A percentile compares a stretch with the other conserved stretches of the same genome.
These are phyloP conservation scores for Neonectria coccinea DNA, from an alignment of 2,329 filamentous ascomycete genomes.

Conservation along the genomic window DNA sequence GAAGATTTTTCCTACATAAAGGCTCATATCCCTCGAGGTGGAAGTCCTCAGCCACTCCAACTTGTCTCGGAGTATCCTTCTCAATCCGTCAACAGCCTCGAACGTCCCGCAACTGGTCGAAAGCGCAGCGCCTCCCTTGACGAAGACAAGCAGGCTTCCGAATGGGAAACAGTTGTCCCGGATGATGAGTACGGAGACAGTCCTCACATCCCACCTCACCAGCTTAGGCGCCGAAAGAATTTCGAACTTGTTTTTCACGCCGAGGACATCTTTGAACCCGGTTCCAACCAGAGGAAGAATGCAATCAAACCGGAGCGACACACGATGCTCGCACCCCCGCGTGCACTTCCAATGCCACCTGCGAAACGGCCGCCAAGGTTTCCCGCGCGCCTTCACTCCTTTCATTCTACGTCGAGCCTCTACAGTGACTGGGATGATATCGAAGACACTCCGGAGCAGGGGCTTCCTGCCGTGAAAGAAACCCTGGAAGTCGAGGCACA, in stretches of 20 bases:
- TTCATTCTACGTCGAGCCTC: slow-evolving; percentile 46
- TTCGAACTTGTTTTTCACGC: slow-evolving; percentile 28
- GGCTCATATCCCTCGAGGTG: slow-evolving; percentile 8
- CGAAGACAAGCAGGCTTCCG: slow-evolving; percentile 42
- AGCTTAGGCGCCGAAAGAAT: slow-evolving; percentile 31
- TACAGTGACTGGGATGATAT: slow-evolving; percentile 40
- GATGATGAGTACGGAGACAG: slow-evolving; percentile 41
- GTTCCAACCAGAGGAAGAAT: slow-evolving; percentile 8
- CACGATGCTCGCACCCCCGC: slow-evolving; percentile 20
- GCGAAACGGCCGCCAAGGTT: slow-evolving; percentile 25
- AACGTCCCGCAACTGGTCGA: not conserved
- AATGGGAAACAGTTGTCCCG: slow-evolving; percentile 48
- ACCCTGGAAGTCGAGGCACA: slow-evolving; percentile 8
- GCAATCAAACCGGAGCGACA: slow-evolving; percentile 19
- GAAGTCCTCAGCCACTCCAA: slow-evolving; percentile 22
- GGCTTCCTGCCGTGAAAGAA: slow-evolving; percentile 10
- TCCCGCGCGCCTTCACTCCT: slow-evolving; percentile 39
- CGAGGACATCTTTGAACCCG: slow-evolving; percentile 20
- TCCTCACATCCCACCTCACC: slow-evolving; percentile 22
- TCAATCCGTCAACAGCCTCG: not conserved
- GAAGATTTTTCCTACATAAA: slow-evolving; percentile 32
- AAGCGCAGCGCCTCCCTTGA: slow-evolving; percentile 18
- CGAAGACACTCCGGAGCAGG: slow-evolving; percentile 19
- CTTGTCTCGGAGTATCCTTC: slow-evolving; percentile 37
- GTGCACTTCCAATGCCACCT: slow-evolving; percentile 25